A percentile compares a stretch with the other conserved stretches of the same genome.
Evolutionary conservation across 371 early-diverging fungal species (phyloP).

Genomic region (Actinomortierella ambigua): DNA sequence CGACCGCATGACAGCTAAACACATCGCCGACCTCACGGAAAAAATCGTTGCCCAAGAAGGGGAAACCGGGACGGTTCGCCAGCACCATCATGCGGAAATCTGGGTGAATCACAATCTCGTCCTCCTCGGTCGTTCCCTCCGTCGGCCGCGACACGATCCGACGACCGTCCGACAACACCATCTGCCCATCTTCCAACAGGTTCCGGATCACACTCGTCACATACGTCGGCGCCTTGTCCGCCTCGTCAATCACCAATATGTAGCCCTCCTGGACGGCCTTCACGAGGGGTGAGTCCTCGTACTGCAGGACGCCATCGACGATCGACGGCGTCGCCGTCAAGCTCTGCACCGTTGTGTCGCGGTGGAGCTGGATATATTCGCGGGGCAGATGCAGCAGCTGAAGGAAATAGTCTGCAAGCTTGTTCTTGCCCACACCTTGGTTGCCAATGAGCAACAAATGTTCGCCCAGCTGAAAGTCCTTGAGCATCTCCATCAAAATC

Average conservation of each 20-base stretch:
- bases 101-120: constrained; percentile 68
- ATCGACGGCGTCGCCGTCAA: constrained; percentile 81
- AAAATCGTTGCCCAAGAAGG: constrained; percentile 85
- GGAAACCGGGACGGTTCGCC: constrained; percentile 82
- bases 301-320: constrained; percentile 72
- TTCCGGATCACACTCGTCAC: constrained; percentile 82
- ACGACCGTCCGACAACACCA: constrained; percentile 84
- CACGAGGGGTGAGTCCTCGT: constrained; percentile 80
- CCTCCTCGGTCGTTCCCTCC: constrained; percentile 40
- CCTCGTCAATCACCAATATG: constrained; percentile 85
- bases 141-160: constrained; percentile 62
- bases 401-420: constrained; percentile 78
- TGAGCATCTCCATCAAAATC: constrained; percentile 72
- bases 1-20: constrained; percentile 78
- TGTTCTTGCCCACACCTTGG: constrained; percentile 91
- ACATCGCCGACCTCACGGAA: constrained; percentile 85
- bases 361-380: constrained; percentile 86
- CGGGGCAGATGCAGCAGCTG: constrained; percentile 75
- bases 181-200: constrained; percentile 85
- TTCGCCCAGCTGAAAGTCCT: constrained; percentile 76
- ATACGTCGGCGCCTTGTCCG: constrained; percentile 88
- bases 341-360: constrained; percentile 85
- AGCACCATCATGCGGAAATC: constrained; percentile 85
- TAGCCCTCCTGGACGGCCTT: constrained; percentile 54
- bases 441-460: constrained; percentile 78